A percentile compares a stretch with the other conserved stretches of the same genome.
Conservation (phyloP, 176 grass and related monocot species). For the Metroxylon sagu region DNA sequence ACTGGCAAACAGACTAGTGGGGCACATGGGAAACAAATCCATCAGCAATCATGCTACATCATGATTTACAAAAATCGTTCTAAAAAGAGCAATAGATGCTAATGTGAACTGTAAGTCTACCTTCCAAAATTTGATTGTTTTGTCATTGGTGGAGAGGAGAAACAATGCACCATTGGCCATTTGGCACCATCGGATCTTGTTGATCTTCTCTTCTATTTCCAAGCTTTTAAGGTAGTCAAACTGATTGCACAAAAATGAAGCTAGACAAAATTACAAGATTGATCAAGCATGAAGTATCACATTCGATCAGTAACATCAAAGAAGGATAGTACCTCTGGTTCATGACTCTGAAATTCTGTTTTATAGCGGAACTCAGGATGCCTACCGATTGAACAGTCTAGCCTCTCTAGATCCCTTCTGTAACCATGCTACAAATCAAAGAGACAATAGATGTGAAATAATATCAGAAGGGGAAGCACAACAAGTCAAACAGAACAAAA, state of each 20-base stretch:
- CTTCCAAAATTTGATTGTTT: conserved; percentile 22
- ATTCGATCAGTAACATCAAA: neutral
- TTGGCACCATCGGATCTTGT: conserved; percentile 23
- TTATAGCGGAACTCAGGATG: conserved; percentile 95
- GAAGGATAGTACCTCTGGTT: conserved; percentile 81
- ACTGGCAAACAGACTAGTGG: neutral
- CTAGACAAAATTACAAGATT: conserved; percentile 23
- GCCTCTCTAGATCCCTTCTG: conserved; percentile 78
- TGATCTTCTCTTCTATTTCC: conserved; percentile 23
- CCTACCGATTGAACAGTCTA: conserved; percentile 56
- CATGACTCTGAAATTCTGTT: conserved; percentile 99
- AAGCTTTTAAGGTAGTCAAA: conserved; percentile 23
- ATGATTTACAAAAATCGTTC: no score
- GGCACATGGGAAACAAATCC: neutral
- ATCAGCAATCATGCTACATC: neutral
- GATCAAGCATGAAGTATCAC: conserved; percentile 7
- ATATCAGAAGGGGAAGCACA: neutral
- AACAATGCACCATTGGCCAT: conserved; percentile 1
- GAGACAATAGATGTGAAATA: conserved; percentile 15
- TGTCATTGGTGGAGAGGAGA: conserved; percentile 19
- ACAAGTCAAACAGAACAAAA: neutral
- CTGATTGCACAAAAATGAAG: conserved; percentile 18
- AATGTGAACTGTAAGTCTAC: neutral
- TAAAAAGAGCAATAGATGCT: no score
- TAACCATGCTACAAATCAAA: conserved; percentile 35